Conservation (phyloP, 2,329 filamentous ascomycete genomes). For the Calonectria pseudoreteaudii region DNA sequence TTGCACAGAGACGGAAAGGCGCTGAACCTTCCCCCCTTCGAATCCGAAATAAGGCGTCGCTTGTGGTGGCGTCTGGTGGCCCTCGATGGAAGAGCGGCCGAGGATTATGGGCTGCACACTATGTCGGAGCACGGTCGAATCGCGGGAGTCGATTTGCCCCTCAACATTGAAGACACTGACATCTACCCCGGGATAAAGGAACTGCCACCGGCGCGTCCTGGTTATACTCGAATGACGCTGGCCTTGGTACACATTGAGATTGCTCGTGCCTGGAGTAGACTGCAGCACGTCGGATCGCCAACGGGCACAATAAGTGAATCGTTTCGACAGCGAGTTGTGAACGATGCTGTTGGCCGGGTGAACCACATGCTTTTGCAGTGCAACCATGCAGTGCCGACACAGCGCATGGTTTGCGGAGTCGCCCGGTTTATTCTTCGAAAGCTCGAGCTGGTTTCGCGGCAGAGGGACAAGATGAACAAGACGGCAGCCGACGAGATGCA, state of each 20-base stretch:
- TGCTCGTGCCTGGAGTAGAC: conserved; percentile 42
- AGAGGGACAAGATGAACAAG: conserved; percentile 45
- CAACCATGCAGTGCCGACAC: conserved; percentile 64
- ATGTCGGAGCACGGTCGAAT: conserved; percentile 6
- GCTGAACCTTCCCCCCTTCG: conserved; percentile 62
- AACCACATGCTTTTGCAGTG: conserved; percentile 47
- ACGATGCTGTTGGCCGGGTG: conserved; percentile 51
- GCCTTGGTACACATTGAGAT: conserved; percentile 65
- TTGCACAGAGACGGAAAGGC: conserved; percentile 63
- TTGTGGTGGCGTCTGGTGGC: conserved; percentile 66
- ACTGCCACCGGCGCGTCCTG: conserved; percentile 58
- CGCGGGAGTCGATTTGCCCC: conserved; percentile 62
- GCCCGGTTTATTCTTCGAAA: conserved; percentile 48
- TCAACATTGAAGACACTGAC: conserved; percentile 68
- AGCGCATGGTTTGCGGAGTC: conserved; percentile 45
- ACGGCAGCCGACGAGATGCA: conserved; percentile 26
- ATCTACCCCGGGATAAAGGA: conserved; percentile 58
- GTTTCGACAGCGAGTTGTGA: conserved; percentile 54
- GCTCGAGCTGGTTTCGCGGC: conserved; percentile 62
- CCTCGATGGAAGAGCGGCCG: conserved; percentile 62
- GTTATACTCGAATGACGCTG: conserved; percentile 70
- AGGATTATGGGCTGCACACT: conserved; percentile 63
- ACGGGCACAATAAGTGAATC: conserved; percentile 36
- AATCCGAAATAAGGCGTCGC: conserved; percentile 66
- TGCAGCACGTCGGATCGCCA: conserved; percentile 35